Percentiles rank a stretch among this genome's conserved stretches.
Evolutionary conservation across 2,329 filamentous ascomycete genomes (phyloP).

Genomic region (Ilyonectria robusta): DNA sequence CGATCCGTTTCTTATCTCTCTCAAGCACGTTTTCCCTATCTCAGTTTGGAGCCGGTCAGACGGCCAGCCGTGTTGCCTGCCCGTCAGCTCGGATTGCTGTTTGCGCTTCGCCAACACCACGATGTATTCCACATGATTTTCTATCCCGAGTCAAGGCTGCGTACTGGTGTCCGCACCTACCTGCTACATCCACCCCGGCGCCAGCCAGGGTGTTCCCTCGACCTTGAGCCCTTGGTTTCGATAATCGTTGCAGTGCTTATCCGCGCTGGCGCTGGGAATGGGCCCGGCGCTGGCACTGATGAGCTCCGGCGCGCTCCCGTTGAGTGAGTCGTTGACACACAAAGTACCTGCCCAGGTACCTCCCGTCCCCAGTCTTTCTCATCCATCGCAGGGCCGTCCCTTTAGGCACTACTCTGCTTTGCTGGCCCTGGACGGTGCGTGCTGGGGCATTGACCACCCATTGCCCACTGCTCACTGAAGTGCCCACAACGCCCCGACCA

Average conservation of each 20-base stretch:
- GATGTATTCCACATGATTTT: conserved; percentile 5
- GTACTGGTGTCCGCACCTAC: conserved; percentile 7
- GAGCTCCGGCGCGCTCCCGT: conserved; percentile 27
- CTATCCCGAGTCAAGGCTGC: not conserved
- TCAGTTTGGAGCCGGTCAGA: conserved; percentile 14
- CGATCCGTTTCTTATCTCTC: conserved; percentile 27
- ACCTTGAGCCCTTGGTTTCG: conserved; percentile 21
- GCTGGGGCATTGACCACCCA: conserved; percentile 45
- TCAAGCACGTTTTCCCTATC: conserved; percentile 3
- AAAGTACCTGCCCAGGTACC: conserved; percentile 29
- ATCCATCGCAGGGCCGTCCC: conserved; percentile 17
- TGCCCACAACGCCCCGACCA: conserved; percentile 38
- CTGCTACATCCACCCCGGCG: conserved; percentile 21
- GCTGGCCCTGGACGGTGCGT: conserved; percentile 31
- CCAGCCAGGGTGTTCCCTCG: conserved; percentile 20
- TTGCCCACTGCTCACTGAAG: conserved; percentile 28
- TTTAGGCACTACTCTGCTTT: conserved; percentile 37
- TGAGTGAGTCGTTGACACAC: conserved; percentile 2
- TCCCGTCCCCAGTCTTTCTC: conserved; percentile 32
- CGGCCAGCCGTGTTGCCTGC: not conserved
- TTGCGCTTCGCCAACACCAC: not conserved
- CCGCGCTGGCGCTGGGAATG: conserved; percentile 25
- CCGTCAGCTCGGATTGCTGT: conserved; percentile 2
- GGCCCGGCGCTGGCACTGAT: conserved; percentile 13
- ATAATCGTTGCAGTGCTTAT: conserved; percentile 32